These are phyloP conservation scores for Penicillium ucsense DNA, from an alignment of 495 filamentous ascomycete species.

Conservation along the genomic window DNA sequence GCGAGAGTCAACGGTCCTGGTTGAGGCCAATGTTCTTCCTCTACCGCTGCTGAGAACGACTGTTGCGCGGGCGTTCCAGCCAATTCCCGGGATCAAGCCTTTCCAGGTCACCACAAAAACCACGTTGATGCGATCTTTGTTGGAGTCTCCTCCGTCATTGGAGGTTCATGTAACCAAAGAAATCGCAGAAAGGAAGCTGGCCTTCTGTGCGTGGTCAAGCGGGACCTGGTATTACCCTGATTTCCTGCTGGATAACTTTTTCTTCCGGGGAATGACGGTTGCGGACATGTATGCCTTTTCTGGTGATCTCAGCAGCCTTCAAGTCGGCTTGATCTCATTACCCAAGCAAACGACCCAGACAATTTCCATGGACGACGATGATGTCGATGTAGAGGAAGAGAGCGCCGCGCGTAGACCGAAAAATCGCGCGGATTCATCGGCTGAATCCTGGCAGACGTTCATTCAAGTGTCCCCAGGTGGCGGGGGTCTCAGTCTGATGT, in stretches of 20 bases:
- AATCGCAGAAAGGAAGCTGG: slow-evolving; percentile 22
- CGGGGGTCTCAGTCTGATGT: slow-evolving; percentile 22
- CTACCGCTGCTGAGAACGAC: slow-evolving; percentile 18
- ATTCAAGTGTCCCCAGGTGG: slow-evolving; percentile 18
- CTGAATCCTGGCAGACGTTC: slow-evolving; percentile 26
- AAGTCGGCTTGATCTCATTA: slow-evolving; percentile 24
- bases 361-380: slow-evolving; percentile 15
- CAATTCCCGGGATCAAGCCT: slow-evolving; percentile 25
- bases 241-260: slow-evolving; percentile 14
- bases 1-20: slow-evolving; percentile 17
- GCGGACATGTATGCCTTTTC: slow-evolving; percentile 11
- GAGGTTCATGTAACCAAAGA: slow-evolving; percentile 21
- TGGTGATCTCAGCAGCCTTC: slow-evolving; percentile 20
- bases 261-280: slow-evolving; percentile 15
- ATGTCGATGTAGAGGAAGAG: slow-evolving; percentile 21
- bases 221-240: slow-evolving; percentile 28
- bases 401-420: slow-evolving; percentile 1
- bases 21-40: slow-evolving; percentile 22
- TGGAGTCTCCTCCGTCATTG: slow-evolving; percentile 20
- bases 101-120: slow-evolving; percentile 22
- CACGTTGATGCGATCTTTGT: slow-evolving; percentile 18
- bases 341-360: slow-evolving; percentile 5
- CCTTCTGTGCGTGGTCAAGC: slow-evolving; percentile 28
- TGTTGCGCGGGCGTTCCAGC: slow-evolving; percentile 20
- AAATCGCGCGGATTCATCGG: slow-evolving; percentile 15